phyloP scores from a whole-genome alignment of 176 grass and related monocot genomes.

The Carex myosuroides region DNA sequence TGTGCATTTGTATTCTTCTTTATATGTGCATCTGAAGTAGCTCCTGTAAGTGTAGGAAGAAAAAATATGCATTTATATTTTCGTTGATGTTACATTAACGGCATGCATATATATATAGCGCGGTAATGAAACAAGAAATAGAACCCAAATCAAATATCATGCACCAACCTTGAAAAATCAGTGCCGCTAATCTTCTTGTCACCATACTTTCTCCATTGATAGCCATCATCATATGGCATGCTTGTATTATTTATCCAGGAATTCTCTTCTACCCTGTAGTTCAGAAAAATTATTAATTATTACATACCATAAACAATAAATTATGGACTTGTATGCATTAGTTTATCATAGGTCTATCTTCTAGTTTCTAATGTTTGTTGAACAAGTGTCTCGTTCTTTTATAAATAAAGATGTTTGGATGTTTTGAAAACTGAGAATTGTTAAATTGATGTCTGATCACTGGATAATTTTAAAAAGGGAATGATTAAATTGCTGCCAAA shows the following conservation, averaged over 20 bases:
- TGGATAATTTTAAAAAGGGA: neutral
- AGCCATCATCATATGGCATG: conserved; percentile 24
- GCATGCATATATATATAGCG: too few relatives aligned
- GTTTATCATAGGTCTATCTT: neutral
- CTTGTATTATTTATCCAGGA: neutral
- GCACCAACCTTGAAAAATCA: conserved; percentile 17
- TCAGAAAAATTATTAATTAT: neutral
- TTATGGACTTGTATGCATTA: neutral
- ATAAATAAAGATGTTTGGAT: too few relatives aligned
- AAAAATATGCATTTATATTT: neutral
- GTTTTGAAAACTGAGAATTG: neutral
- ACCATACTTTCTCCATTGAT: conserved; percentile 38
- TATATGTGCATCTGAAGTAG: conserved; percentile 25
- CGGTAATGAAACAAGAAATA: too few relatives aligned
- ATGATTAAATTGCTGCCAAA: neutral
- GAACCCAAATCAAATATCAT: neutral
- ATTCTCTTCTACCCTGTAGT: conserved; percentile 3
- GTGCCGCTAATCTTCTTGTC: conserved; percentile 24
- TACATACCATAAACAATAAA: neutral
- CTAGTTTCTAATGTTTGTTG: too few relatives aligned
- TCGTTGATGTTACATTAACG: too few relatives aligned
- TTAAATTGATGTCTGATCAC: neutral
- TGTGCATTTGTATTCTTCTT: conserved; percentile 4
- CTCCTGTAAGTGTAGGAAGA: neutral
- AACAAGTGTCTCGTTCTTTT: too few relatives aligned